Conservation (phyloP, 2,329 filamentous ascomycete species). For the Stromatinia cepivora region DNA sequence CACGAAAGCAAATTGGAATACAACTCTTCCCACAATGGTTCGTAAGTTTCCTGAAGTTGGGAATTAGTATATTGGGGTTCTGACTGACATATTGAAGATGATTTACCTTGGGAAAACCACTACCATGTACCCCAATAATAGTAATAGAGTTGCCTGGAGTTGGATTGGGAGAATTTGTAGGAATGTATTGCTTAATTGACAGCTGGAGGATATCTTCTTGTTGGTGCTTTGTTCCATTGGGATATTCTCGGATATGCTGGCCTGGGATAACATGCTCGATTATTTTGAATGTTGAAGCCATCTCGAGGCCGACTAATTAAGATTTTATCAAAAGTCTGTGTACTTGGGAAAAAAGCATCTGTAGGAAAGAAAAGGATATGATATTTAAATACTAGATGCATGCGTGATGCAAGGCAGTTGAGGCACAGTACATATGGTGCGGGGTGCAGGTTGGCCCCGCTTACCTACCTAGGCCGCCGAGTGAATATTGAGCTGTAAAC, state of each 20-base stretch:
- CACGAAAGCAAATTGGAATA: conserved; percentile 53
- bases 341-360: neutral
- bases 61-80: neutral
- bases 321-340: neutral
- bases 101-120: conserved; percentile 83
- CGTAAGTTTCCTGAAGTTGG: conserved; percentile 73
- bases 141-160: conserved; percentile 72
- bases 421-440: too few relatives aligned
- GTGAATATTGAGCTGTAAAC: too few relatives aligned
- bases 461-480: too few relatives aligned
- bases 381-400: too few relatives aligned
- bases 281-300: neutral
- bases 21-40: conserved; percentile 81
- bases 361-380: too few relatives aligned
- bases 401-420: too few relatives aligned
- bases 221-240: neutral
- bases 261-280: neutral
- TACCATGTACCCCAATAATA: conserved; percentile 85
- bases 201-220: neutral
- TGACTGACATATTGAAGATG: too few relatives aligned
- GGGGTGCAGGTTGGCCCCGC: too few relatives aligned
- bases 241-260: neutral
- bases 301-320: neutral
- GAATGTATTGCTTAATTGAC: conserved; percentile 79
- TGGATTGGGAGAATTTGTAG: conserved; percentile 66